These are phyloP conservation scores for Penicillium diatomitis DNA, from an alignment of 495 filamentous ascomycete genomes.

Conservation along the genomic window DNA sequence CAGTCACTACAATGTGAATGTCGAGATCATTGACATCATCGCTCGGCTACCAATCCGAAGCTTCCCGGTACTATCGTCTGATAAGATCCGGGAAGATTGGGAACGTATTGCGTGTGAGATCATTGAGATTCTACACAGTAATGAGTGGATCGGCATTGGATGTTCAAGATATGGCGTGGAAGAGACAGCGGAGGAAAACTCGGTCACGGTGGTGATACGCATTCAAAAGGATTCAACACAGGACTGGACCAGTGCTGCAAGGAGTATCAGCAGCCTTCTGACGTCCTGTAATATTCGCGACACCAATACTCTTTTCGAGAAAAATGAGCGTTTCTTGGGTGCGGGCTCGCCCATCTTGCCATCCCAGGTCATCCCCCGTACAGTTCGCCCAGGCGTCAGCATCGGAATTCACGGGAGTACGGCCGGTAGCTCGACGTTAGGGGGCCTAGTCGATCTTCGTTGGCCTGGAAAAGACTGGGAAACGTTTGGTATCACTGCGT, in stretches of 20 bases:
- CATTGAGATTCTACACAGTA: background rate
- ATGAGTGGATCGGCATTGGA: background rate
- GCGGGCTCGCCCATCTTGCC: background rate
- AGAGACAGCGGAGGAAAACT: background rate
- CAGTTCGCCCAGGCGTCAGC: background rate
- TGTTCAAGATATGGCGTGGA: background rate
- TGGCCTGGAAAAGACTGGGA: background rate
- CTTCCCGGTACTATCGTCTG: background rate
- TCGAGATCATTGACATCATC: background rate
- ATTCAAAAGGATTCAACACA: background rate
- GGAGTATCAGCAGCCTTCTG: background rate
- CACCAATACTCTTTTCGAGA: background rate
- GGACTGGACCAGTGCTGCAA: background rate
- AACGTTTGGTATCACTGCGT: background rate
- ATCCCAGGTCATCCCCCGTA: background rate
- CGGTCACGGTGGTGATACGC: background rate
- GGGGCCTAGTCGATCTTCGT: background rate
- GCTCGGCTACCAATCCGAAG: background rate
- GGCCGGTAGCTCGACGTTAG: background rate
- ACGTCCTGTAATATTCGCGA: background rate
- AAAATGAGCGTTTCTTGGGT: background rate
- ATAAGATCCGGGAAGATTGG: background rate
- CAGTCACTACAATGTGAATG: background rate
- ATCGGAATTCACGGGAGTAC: background rate
- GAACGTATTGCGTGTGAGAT: background rate